Evolutionary conservation across 345 rosid genomes (phyloP), one percentile per base, ranked within the genome.

Genomic region (Arabidopsis thaliana): DNA sequence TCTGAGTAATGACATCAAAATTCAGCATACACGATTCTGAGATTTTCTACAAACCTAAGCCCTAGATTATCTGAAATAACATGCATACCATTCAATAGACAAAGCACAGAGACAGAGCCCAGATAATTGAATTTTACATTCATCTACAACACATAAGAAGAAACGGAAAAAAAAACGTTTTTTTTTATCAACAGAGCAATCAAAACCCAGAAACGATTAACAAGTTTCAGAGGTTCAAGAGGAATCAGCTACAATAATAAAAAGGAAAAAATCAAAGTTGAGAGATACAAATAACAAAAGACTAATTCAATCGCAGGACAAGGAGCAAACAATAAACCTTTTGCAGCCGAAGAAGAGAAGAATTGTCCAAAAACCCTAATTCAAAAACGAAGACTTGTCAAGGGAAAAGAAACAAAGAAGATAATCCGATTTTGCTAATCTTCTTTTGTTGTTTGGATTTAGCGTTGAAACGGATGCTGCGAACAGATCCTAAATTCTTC

Each of bases 341-440:
- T 34, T 16, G 10, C 37, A 66, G 62, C 49, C 13, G 68, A 50
- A 24, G 67, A 71, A 58, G 63, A 71, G 59, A 63, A 42, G 46
- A 36, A 65, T 65, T 36, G 69, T 38, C 45, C 61, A 40, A 71
- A 69, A 71, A 49, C 76, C 72, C 67, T 64, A 77, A 56, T 63
- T 57, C 70, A 37, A 36, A 70, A 25, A 34, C 56, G 58, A 13
- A 53, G 25, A 34, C 22, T 73, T 73, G 0, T 41, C 55, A 10
- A 7, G 3, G 55, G 11, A 1, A 0, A 42, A 16, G 0, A 50
- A 7, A n/a, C 6, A 32, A 32, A 44, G 8, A 59, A 45, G 66
- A 45, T 1, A 16, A 60, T 37, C 51, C 41, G 5, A 6, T 41
- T 50, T 37, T 13, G 33, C 32, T 20, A n/a, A 12, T 52, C 1